Conservation (phyloP, 805 yeast species). For the Suhomyces faveliae region DNA sequence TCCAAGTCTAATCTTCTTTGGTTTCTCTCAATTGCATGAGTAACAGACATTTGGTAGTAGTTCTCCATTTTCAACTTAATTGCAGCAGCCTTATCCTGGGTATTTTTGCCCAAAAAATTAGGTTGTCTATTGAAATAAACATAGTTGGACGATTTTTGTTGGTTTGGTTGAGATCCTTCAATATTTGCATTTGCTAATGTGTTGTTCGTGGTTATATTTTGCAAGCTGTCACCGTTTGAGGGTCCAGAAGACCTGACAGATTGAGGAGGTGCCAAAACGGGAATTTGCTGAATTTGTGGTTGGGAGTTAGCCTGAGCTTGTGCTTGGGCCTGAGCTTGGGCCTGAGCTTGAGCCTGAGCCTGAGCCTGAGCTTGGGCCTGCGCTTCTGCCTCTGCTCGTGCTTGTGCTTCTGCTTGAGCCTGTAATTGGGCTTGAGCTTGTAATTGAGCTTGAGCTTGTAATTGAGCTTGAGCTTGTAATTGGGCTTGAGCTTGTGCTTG, state of each 20-base stretch:
- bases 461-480: conserved; percentile 11
- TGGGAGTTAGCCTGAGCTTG: conserved; percentile 11
- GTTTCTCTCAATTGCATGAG: conserved; percentile 92
- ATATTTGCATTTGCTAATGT: conserved; percentile 14
- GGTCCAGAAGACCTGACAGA: not conserved
- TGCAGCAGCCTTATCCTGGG: conserved; percentile 84
- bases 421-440: conserved; percentile 14
- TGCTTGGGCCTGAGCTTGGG: conserved; percentile 9
- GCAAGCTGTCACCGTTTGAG: conserved; percentile 1
- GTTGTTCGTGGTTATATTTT: conserved; percentile 15
- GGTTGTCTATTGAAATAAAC: conserved; percentile 83
- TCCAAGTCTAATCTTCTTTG: conserved; percentile 88
- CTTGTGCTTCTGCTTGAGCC: conserved; percentile 14
- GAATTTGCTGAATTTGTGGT: conserved; percentile 57
- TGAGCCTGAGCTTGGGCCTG: conserved; percentile 15
- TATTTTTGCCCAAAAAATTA: conserved; percentile 62
- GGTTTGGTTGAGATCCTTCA: conserved; percentile 8
- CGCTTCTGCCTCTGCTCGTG: conserved; percentile 11
- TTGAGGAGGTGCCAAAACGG: conserved; percentile 38
- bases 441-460: conserved; percentile 11
- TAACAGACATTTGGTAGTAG: conserved; percentile 79
- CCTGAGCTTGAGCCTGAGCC: conserved; percentile 12
- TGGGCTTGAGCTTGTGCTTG: conserved; percentile 12
- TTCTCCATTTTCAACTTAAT: conserved; percentile 80
- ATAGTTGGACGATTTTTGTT: conserved; percentile 38